Evolutionary conservation across 2,329 filamentous ascomycete species (phyloP).

Genomic region (Pyrenophora teres): DNA sequence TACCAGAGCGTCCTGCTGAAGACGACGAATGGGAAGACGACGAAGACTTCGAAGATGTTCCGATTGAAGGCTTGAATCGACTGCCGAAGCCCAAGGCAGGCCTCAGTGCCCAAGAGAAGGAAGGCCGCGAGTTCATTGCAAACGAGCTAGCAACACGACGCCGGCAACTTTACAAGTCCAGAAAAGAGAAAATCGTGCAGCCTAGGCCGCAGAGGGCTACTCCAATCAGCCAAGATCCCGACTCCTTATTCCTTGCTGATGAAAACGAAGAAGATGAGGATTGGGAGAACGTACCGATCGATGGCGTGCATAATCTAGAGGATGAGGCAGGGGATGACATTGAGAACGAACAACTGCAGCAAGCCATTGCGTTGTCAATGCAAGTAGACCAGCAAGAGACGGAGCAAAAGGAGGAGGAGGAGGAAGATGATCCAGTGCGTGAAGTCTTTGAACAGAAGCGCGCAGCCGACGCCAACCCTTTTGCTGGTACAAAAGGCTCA

Average conservation of each 20-base stretch:
- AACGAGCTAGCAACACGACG: slow-evolving; percentile 51
- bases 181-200: slow-evolving; percentile 30
- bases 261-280: slow-evolving; percentile 48
- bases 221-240: slow-evolving; percentile 48
- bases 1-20: slow-evolving; percentile 54
- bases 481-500: slow-evolving; percentile 49
- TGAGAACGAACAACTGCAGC: slow-evolving; percentile 76
- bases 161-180: slow-evolving; percentile 54
- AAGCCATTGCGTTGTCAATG: slow-evolving; percentile 84
- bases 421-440: slow-evolving; percentile 51
- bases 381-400: slow-evolving; percentile 60
- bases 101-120: slow-evolving; percentile 27
- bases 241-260: slow-evolving; percentile 62
- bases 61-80: slow-evolving; percentile 85
- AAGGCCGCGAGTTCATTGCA: slow-evolving; percentile 45
- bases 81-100: slow-evolving; percentile 65
- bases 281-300: slow-evolving; percentile 51
- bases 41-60: slow-evolving; percentile 88
- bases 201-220: slow-evolving; percentile 22
- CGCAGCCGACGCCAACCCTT: slow-evolving; percentile 50
- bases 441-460: slow-evolving; percentile 54
- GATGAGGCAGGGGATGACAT: slow-evolving; percentile 53
- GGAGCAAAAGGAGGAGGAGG: slow-evolving; percentile 49
- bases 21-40: slow-evolving; percentile 71
- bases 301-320: slow-evolving; percentile 62